Evolutionary conservation across 2,329 filamentous ascomycete genomes (phyloP), one percentile per base, ranked within the genome.

Genomic region (Chaetomium globosum): DNA sequence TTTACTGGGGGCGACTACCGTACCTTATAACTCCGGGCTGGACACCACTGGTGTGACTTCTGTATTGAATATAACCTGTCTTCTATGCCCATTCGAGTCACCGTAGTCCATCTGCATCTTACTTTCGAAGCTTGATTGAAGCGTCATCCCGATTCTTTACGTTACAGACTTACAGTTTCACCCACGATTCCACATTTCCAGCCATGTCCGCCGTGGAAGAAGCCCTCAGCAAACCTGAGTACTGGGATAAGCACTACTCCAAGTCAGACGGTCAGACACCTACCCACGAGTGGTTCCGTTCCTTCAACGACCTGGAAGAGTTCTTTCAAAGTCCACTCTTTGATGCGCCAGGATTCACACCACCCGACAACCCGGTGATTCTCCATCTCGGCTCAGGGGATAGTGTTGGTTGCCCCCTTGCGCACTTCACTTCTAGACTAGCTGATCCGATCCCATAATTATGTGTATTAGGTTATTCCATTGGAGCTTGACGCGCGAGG

Each of bases 381-480:
- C 70, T 87, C 16, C 84, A 87, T 73, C 75, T 87, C 4, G 85
- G 84, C 0, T 85, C 80, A 9, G 85, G 85, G 8, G 83, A 87
- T 69, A 87, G 84, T 72, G 84, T 85, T 72, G 23, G 77, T 76
- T n/a, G 33, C 56, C 63, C 4, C 48, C 48, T 21, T 36, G 13
- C 56, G 26, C 43, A 13, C 36, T 33, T 39, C 55, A 13, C 21
- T 48, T 39, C 36, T 13, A 39, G 13, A 19, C 36, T 13, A 3
- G 36, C 36, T 48, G n/a, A 21, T n/a, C 19, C 9, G 7, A 26
- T 26, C 10, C 33, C 21, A 28, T 16, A 8, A 33, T 26, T 21
- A n/a, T n/a, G n/a, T n/a, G 6, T n/a, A 5, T 9, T 21, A 87
- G 83, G 82, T 80, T 0, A 75, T 87, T 5, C 83, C 85, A 1